Base-by-base conservation (phyloP, 345 rosid genomes). In the Adansonia digitata region DNA sequence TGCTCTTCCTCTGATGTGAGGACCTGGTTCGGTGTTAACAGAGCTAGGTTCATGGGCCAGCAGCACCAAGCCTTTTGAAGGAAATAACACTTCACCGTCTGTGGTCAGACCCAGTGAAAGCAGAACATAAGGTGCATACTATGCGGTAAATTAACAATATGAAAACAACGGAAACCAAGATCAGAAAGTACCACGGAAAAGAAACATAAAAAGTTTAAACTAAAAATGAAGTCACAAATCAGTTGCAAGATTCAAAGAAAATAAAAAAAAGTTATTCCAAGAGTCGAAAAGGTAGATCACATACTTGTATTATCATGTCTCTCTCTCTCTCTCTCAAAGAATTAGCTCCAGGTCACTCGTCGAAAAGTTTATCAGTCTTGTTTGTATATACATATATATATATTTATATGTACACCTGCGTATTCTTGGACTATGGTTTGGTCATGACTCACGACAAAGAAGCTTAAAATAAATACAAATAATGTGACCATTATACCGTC, bases 1-100 rank as follows among this genome's bases (percentile, higher is more conserved):
- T 39, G 96, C 79, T 53, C 84, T 87, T 79, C 96, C 97, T 83
- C 97, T 86, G 72, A 89, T 89, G 81, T 92, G 97, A 75, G 96
- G 88, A 79, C 97, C 97, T 2, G 96, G 97, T 43, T 84, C 85
- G n/a, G 89, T 86, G 77, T 72, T 89, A 66, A 87, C 96, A 29
- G 62, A 86, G 77, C 78, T 80, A 7, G 97, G 97, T 79, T 92
- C 96, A 62, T 92, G 97, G 71, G 90, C 88, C 37, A 91, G 94
- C 53, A 92, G 72, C 73, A 84, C 77, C 69, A 92, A 77, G 48
- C 96, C 88, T 77, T 82, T 88, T 3, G 94, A 86, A 63, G 96
- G 89, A 81, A 89, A 88, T 69, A 74, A 65, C 59, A 81, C 84
- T 71, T 86, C 85, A 34, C 88, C 92, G 43, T 75, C 85, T 60